Percentiles rank a stretch among this genome's conserved stretches.
Conservation (phyloP, 495 filamentous ascomycete genomes). For the Xylaria venustula region DNA sequence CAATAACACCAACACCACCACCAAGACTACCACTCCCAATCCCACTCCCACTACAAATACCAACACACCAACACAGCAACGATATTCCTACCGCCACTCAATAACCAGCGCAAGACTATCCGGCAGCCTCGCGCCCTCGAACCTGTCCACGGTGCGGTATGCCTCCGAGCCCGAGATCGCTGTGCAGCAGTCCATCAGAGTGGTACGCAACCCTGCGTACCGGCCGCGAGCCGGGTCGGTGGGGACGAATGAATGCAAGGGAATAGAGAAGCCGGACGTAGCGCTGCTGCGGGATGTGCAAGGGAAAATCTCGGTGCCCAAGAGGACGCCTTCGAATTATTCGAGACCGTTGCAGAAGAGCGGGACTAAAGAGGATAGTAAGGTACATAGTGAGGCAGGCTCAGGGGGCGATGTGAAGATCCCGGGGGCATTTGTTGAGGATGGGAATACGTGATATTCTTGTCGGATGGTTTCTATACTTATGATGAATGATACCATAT, state of each 20-base stretch:
- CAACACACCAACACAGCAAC: not conserved
- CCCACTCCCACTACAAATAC: not conserved
- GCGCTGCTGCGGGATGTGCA: not conserved
- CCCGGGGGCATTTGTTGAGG: not conserved
- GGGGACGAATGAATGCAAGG: not conserved
- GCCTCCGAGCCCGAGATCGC: slow-evolving; percentile 28
- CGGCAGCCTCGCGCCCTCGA: slow-evolving; percentile 22
- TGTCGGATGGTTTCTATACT: not conserved
- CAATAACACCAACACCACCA: not conserved
- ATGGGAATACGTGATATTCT: not conserved
- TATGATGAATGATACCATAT: not conserved
- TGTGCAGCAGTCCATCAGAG: slow-evolving; percentile 26
- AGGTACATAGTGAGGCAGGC: not conserved
- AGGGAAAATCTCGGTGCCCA: not conserved
- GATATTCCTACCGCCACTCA: slow-evolving; percentile 6
- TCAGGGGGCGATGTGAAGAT: not conserved
- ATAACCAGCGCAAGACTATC: slow-evolving; percentile 27
- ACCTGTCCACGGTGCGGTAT: slow-evolving; percentile 28
- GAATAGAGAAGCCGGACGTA: not conserved
- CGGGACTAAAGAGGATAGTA: not conserved
- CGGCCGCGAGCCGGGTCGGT: not conserved
- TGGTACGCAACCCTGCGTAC: slow-evolving; percentile 25
- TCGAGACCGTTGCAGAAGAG: slow-evolving; percentile 7
- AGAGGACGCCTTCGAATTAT: slow-evolving; percentile 13
- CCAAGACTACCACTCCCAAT: not conserved